Evolutionary conservation across 306 rosid genomes (phyloP).

Genomic region (Dalbergia cochinchinensis): DNA sequence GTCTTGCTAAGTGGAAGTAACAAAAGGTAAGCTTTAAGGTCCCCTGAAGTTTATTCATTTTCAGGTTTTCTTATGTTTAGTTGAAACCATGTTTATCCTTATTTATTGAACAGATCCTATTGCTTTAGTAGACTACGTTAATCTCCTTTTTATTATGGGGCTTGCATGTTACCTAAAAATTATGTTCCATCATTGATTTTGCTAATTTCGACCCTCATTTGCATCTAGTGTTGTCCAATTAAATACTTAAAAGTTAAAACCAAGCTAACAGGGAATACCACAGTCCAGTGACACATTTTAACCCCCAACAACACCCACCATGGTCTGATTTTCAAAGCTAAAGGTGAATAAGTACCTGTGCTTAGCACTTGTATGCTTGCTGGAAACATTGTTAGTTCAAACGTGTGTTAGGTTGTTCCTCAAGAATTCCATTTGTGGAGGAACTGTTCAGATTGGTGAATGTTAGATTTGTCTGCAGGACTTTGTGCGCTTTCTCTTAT

Average conservation of each 20-base stretch:
- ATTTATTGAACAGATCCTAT: constrained; percentile 25
- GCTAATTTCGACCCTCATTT: constrained; percentile 14
- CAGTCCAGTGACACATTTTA: background rate
- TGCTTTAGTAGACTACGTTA: constrained; percentile 4
- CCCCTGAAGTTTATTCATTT: constrained; percentile 6
- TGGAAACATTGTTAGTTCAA: background rate
- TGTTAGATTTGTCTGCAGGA: background rate
- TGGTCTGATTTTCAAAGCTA: constrained; percentile 5
- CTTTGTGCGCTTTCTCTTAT: background rate
- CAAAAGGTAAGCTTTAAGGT: constrained; percentile 47
- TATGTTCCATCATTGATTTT: constrained; percentile 8
- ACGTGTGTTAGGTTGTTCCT: background rate
- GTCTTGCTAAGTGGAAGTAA: constrained; percentile 59
- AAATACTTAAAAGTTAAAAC: background rate
- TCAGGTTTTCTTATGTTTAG: constrained; percentile 7
- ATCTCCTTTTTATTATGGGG: background rate
- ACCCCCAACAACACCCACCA: background rate
- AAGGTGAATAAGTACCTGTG: constrained; percentile 5
- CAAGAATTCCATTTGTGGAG: background rate
- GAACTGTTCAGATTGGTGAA: background rate
- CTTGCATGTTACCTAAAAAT: background rate
- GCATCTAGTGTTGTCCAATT: constrained; percentile 2
- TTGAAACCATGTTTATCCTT: background rate
- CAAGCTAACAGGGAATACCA: background rate
- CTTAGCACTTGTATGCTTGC: background rate